phyloP scores from a whole-genome alignment of 1,284 basidiomycete genomes.

The Ceratobasidium sp. region DNA sequence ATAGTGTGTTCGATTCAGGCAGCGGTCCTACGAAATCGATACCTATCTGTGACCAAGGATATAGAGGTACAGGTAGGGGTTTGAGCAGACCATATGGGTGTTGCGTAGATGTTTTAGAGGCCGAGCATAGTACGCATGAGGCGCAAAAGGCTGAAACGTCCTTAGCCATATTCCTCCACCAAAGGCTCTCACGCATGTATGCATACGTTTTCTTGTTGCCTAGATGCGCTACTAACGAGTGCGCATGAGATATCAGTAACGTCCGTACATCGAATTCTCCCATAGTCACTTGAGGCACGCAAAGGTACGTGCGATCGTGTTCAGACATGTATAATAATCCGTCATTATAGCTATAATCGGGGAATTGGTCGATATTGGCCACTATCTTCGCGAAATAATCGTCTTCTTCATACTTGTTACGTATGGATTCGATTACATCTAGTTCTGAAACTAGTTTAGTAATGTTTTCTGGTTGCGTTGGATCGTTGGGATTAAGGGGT shows the following conservation, averaged over 20 bases:
- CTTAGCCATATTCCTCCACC: constrained; percentile 54
- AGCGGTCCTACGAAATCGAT: constrained; percentile 58
- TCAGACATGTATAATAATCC: constrained; percentile 6
- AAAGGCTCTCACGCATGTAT: constrained; percentile 52
- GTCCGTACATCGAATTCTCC: constrained; percentile 49
- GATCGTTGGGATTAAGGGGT: neutral
- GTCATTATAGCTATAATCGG: neutral
- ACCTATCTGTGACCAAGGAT: constrained; percentile 49
- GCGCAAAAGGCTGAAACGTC: constrained; percentile 50
- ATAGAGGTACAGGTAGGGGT: constrained; percentile 42
- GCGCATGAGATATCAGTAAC: constrained; percentile 53
- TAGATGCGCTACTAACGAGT: constrained; percentile 55
- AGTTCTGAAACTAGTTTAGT: neutral
- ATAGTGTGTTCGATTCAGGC: constrained; percentile 49
- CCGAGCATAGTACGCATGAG: constrained; percentile 51
- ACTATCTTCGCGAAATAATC: neutral
- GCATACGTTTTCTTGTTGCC: constrained; percentile 52
- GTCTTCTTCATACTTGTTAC: neutral
- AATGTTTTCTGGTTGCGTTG: neutral
- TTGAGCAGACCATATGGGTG: constrained; percentile 42
- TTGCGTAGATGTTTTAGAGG: constrained; percentile 30
- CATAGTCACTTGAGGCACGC: constrained; percentile 40
- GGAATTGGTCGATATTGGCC: neutral
- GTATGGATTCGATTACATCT: constrained; percentile 10
- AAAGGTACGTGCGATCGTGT: neutral